Conservation (phyloP, 2,329 filamentous ascomycete genomes). For the Colletotrichum orchidophilum region DNA sequence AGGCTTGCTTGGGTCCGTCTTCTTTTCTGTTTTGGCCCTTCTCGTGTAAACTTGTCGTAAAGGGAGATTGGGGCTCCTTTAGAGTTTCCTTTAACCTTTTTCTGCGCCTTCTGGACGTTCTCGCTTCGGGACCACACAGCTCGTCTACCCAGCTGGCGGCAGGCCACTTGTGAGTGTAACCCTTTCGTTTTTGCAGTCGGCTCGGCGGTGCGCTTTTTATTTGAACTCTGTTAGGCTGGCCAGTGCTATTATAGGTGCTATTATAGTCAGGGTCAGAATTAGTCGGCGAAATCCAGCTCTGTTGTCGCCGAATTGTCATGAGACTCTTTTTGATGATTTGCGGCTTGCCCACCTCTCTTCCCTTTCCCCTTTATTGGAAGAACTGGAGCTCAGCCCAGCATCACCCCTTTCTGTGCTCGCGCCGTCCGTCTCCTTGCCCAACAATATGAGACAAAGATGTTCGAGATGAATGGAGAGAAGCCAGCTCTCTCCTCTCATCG, state of each 20-base stretch:
- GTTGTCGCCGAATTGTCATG: background rate
- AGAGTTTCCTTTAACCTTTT: constrained; percentile 20
- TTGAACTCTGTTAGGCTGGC: constrained; percentile 2
- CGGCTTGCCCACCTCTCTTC: no score
- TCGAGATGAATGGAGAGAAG: constrained; percentile 19
- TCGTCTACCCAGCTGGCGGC: background rate
- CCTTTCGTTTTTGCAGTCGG: constrained; percentile 3
- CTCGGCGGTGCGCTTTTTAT: background rate
- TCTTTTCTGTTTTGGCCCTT: background rate
- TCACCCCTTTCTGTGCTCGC: background rate
- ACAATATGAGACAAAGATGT: constrained; percentile 15
- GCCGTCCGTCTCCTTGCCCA: background rate
- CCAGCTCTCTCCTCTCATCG: background rate
- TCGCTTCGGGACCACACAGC: background rate
- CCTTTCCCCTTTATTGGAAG: background rate
- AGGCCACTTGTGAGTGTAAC: background rate
- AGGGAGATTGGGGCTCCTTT: constrained; percentile 16
- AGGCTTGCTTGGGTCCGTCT: background rate
- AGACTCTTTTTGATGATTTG: background rate
- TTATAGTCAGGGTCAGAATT: background rate
- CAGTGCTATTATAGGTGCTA: no score
- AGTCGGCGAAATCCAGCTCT: background rate
- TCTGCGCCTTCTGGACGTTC: background rate
- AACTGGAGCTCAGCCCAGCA: background rate
- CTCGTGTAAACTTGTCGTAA: constrained; percentile 9